A percentile compares a stretch with the other conserved stretches of the same genome.
These are phyloP conservation scores for Penicillium sp. DNA, from an alignment of 2,329 filamentous ascomycete genomes.

Conservation along the genomic window DNA sequence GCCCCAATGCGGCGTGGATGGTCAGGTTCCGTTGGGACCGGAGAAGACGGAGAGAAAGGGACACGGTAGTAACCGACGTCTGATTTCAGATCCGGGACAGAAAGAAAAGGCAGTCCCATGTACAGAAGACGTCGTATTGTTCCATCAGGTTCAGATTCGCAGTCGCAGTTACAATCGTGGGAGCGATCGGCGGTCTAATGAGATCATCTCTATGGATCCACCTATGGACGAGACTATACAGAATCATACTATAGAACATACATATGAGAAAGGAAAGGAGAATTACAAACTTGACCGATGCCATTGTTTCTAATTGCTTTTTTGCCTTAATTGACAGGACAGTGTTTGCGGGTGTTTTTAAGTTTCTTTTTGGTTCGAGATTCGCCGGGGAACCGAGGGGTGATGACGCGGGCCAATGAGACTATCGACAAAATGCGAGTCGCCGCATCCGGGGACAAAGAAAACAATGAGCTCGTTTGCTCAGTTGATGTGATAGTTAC, in stretches of 20 bases:
- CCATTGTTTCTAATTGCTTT: neutral
- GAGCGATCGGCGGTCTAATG: conserved; percentile 10
- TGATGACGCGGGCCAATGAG: conserved; percentile 6
- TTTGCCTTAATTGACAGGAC: neutral
- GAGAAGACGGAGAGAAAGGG: neutral
- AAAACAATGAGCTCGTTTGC: conserved; percentile 28
- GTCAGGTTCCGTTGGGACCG: conserved; percentile 9
- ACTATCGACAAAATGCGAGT: conserved; percentile 5
- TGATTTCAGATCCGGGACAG: neutral
- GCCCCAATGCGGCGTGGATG: conserved; percentile 15
- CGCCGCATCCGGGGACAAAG: conserved; percentile 27
- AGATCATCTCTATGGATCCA: conserved; percentile 10
- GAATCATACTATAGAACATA: no score
- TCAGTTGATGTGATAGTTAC: conserved; percentile 6
- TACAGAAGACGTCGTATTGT: conserved; percentile 11
- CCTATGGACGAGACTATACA: neutral
- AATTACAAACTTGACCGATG: no score
- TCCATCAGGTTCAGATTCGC: neutral
- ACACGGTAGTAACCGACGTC: conserved; percentile 14
- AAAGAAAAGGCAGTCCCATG: neutral
- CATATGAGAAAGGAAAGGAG: no score
- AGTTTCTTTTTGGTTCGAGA: conserved; percentile 9
- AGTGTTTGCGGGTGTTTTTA: neutral
- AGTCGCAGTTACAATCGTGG: neutral
- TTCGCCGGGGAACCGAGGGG: conserved; percentile 18